These are phyloP conservation scores for Flaveria sonorensis DNA, from an alignment of 129 eudicot species.

Conservation along the genomic window DNA sequence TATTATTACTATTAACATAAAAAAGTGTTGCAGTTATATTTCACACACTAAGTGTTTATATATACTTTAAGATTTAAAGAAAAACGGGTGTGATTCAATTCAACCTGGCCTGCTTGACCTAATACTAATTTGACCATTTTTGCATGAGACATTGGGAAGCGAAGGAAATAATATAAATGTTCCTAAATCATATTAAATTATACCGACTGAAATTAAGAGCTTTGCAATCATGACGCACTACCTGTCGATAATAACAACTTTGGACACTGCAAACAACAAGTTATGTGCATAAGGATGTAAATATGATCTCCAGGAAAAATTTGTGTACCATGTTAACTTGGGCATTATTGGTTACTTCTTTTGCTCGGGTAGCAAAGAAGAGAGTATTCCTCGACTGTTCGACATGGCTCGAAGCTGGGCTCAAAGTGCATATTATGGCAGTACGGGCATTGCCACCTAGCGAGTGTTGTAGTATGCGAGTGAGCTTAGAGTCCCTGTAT, in stretches of 20 bases:
- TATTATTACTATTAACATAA: background rate
- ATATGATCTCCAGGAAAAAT: background rate
- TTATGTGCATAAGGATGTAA: background rate
- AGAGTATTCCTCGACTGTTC: slow-evolving; percentile 95
- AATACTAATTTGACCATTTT: background rate
- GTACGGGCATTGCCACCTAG: slow-evolving; percentile 99
- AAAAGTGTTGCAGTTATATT: background rate
- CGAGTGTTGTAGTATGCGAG: slow-evolving; percentile 98
- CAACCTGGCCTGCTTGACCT: too few species aligned
- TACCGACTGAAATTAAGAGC: background rate
- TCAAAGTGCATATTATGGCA: slow-evolving; percentile 95
- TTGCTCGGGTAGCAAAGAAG: slow-evolving; percentile 90
- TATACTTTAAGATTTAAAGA: background rate
- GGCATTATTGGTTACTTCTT: slow-evolving; percentile 97
- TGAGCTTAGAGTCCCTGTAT: slow-evolving; percentile 92
- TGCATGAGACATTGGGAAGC: background rate
- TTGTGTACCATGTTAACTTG: slow-evolving; percentile 90
- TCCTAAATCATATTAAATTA: background rate
- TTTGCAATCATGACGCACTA: background rate
- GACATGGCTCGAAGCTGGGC: slow-evolving; percentile 91
- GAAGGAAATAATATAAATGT: background rate
- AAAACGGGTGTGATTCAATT: background rate
- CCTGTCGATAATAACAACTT: background rate
- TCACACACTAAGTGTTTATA: background rate
- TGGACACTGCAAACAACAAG: background rate